phyloP scores from a whole-genome alignment of 2,329 filamentous ascomycete genomes.

The Arthrobotrys conoides region DNA sequence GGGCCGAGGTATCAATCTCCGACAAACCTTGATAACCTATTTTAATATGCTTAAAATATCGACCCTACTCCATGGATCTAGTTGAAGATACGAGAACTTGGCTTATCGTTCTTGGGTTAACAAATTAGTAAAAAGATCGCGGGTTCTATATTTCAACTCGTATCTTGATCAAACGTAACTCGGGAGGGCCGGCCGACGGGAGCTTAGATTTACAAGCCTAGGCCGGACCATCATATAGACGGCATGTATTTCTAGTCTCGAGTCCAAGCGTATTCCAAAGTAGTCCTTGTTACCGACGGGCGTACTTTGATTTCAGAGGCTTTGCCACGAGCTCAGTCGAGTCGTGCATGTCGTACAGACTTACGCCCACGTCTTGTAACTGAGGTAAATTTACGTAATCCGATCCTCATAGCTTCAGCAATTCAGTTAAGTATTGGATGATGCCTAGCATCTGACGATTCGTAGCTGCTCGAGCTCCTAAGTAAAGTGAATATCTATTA shows the following conservation, averaged over 20 bases:
- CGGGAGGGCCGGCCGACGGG: not conserved
- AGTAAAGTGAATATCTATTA: too few relatives aligned
- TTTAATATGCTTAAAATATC: not conserved
- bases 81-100: not conserved
- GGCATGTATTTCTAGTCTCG: not conserved
- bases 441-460: too few relatives aligned
- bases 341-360: not conserved
- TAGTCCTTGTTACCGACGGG: too few relatives aligned
- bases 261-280: not conserved
- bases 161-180: not conserved
- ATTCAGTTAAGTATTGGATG: not conserved
- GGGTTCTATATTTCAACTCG: not conserved
- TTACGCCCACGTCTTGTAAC: too few relatives aligned
- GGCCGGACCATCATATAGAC: not conserved
- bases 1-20: slow-evolving; percentile 3
- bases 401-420: not conserved
- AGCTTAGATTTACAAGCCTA: too few relatives aligned
- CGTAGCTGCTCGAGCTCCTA: too few relatives aligned
- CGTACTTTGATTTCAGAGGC: not conserved
- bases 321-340: not conserved
- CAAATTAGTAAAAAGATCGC: not conserved
- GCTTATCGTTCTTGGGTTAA: not conserved
- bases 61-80: too few relatives aligned
- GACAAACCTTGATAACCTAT: not conserved
- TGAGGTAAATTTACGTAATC: not conserved